Percentiles rank a stretch among this genome's conserved stretches.
Evolutionary conservation across 805 yeast genomes (phyloP).

Genomic region (Kuraishia piskuri): DNA sequence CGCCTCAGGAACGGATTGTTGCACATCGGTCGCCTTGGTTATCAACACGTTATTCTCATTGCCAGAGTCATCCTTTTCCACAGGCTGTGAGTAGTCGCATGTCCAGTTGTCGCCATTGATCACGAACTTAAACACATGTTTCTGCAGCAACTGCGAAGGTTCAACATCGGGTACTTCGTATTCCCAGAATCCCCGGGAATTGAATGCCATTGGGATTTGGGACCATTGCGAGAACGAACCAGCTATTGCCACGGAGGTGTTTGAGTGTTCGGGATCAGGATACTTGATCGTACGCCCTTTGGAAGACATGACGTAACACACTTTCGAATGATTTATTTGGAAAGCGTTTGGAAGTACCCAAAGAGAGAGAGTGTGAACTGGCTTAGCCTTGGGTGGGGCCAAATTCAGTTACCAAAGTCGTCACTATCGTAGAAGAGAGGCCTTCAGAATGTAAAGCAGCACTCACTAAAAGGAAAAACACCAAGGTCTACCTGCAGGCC

Average conservation of each 20-base stretch:
- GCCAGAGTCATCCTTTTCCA: neutral
- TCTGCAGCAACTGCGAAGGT: neutral
- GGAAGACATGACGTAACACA: neutral
- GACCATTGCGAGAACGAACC: slow-evolving; percentile 2
- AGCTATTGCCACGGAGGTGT: neutral
- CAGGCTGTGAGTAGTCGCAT: neutral
- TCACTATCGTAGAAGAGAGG: too few relatives aligned
- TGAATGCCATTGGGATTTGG: slow-evolving; percentile 1
- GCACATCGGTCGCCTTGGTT: neutral
- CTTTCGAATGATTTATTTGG: too few relatives aligned
- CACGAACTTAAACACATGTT: slow-evolving; percentile 1
- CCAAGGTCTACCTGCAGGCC: too few relatives aligned
- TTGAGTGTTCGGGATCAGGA: neutral
- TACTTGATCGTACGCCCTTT: neutral
- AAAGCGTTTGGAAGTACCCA: too few relatives aligned
- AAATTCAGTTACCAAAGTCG: too few relatives aligned
- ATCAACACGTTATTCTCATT: slow-evolving; percentile 1
- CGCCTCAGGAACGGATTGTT: neutral
- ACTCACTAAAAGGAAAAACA: too few relatives aligned
- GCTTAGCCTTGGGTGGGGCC: too few relatives aligned
- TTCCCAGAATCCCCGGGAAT: neutral
- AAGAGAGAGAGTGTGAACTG: too few relatives aligned
- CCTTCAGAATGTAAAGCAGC: too few relatives aligned
- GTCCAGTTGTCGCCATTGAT: neutral
- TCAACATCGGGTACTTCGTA: neutral